Evolutionary conservation across 2,329 filamentous ascomycete species (phyloP).

Genomic region (Tolypocladium tundrense): DNA sequence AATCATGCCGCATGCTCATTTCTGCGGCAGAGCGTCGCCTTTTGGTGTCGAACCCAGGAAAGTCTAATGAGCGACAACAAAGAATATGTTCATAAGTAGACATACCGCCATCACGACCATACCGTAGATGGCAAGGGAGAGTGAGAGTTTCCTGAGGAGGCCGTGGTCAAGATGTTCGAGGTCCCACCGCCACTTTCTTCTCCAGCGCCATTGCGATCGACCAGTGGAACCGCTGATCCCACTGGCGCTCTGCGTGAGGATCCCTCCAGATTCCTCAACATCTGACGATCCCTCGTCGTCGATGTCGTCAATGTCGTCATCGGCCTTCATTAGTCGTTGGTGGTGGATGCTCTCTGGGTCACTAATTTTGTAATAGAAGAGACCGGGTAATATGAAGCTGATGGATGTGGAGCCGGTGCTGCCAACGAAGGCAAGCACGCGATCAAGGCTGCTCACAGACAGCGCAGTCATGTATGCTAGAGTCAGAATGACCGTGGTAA

Average conservation of each 20-base stretch:
- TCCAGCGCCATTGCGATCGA: slow-evolving; percentile 36
- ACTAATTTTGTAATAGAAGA: slow-evolving; percentile 99
- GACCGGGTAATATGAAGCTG: slow-evolving; percentile 87
- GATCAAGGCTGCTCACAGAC: slow-evolving; percentile 80
- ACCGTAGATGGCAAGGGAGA: slow-evolving; percentile 75
- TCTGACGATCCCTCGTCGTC: slow-evolving; percentile 30
- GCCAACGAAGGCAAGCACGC: slow-evolving; percentile 89
- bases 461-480: slow-evolving; percentile 81
- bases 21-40: slow-evolving; percentile 1
- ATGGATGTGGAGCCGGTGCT: slow-evolving; percentile 92
- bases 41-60: slow-evolving; percentile 1
- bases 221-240: slow-evolving; percentile 21
- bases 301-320: slow-evolving; percentile 66
- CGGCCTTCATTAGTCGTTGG: slow-evolving; percentile 79
- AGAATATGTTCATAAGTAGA: slow-evolving; percentile 75
- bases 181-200: slow-evolving; percentile 48
- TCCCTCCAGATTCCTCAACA: slow-evolving; percentile 32
- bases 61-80: slow-evolving; percentile 51
- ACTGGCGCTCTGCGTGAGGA: slow-evolving; percentile 35
- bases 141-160: slow-evolving; percentile 59
- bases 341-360: slow-evolving; percentile 79
- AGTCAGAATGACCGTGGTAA: slow-evolving; percentile 79
- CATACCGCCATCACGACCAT: slow-evolving; percentile 82
- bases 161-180: slow-evolving; percentile 54
- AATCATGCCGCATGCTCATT: neutral